Conservation (phyloP, 192 early-diverging fungal species). For the Umbelopsis isabellina region DNA sequence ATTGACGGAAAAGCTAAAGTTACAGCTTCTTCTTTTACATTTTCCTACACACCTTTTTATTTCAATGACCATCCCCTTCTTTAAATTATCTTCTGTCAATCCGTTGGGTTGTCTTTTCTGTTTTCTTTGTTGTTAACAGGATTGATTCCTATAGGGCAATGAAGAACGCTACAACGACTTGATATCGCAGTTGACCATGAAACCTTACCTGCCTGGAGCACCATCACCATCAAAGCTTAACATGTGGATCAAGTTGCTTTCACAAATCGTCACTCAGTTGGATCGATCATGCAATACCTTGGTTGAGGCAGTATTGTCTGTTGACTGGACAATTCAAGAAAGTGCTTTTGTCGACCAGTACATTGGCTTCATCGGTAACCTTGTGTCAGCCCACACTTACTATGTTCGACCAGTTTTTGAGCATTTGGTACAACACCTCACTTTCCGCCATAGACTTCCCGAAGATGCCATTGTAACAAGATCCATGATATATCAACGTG, state of each 20-base stretch:
- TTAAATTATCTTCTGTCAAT: no score
- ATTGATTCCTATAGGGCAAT: conserved; percentile 26
- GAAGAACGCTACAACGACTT: conserved; percentile 34
- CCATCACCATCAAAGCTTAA: conserved; percentile 34
- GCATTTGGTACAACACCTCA: conserved; percentile 59
- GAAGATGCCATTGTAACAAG: conserved; percentile 19
- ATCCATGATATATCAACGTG: conserved; percentile 54
- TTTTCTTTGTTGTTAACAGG: neutral
- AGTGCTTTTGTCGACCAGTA: conserved; percentile 60
- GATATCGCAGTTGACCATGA: conserved; percentile 29
- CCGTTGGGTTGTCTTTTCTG: neutral
- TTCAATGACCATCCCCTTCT: neutral
- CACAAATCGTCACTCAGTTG: conserved; percentile 47
- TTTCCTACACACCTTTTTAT: neutral
- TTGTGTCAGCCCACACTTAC: conserved; percentile 76
- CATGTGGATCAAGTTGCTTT: conserved; percentile 51
- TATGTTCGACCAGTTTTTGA: conserved; percentile 63
- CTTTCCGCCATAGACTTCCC: conserved; percentile 47
- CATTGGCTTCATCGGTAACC: conserved; percentile 65
- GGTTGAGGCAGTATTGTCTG: conserved; percentile 61
- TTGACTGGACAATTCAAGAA: conserved; percentile 62
- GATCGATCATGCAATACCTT: conserved; percentile 50
- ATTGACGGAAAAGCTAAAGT: conserved; percentile 17
- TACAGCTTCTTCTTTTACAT: neutral
- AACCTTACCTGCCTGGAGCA: conserved; percentile 20